phyloP scores from a whole-genome alignment of 768 basidiomycete species.

The Phlegmacium glaucopus region DNA sequence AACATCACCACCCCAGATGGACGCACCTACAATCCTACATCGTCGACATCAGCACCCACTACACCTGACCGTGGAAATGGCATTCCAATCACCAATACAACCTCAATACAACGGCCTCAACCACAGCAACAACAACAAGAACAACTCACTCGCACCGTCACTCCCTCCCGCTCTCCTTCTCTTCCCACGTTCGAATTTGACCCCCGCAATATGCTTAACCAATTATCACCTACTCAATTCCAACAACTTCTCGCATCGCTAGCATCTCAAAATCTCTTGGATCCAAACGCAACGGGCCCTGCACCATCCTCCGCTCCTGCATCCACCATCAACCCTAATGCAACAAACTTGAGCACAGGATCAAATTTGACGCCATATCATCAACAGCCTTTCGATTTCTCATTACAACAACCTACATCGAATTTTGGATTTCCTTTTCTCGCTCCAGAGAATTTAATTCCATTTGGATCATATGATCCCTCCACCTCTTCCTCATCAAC shows the following conservation, averaged over 20 bases:
- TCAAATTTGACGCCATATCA: slow-evolving; percentile 29
- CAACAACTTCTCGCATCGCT: slow-evolving; percentile 54
- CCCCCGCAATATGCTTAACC: slow-evolving; percentile 43
- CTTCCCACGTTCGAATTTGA: slow-evolving; percentile 32
- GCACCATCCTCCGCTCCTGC: slow-evolving; percentile 10
- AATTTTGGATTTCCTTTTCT: slow-evolving; percentile 27
- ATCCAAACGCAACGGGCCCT: slow-evolving; percentile 19
- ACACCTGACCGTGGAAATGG: not conserved
- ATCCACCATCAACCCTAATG: slow-evolving; percentile 17
- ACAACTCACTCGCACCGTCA: slow-evolving; percentile 16
- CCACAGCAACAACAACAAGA: slow-evolving; percentile 16
- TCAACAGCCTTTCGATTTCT: slow-evolving; percentile 11
- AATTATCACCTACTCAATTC: slow-evolving; percentile 53
- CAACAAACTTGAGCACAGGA: slow-evolving; percentile 7
- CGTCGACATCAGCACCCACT: slow-evolving; percentile 2
- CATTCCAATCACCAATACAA: not conserved
- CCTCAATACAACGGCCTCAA: slow-evolving; percentile 7
- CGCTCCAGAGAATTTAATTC: slow-evolving; percentile 26
- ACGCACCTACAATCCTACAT: slow-evolving; percentile 2
- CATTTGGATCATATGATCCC: slow-evolving; percentile 24
- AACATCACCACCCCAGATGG: slow-evolving; percentile 16
- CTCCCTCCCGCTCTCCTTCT: slow-evolving; percentile 17
- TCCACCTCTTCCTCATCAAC: slow-evolving; percentile 5
- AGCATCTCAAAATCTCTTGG: slow-evolving; percentile 28
- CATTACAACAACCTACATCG: slow-evolving; percentile 21